Evolutionary conservation across 805 yeast genomes (phyloP).

Genomic region (Yarrowia sp.): DNA sequence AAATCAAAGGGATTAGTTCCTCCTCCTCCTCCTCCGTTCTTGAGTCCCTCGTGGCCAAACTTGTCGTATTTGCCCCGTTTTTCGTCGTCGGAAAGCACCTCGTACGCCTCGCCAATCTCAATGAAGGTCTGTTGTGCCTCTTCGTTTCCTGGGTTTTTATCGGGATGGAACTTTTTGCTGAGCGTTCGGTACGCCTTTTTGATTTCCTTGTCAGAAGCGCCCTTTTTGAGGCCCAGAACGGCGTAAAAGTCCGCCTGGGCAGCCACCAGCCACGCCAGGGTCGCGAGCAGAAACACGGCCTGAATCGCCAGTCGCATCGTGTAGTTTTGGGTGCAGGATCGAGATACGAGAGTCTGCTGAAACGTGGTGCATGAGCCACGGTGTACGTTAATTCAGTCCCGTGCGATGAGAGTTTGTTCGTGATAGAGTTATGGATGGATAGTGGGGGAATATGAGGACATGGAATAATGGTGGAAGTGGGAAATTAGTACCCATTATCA

Average conservation of each 20-base stretch:
- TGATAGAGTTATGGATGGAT: neutral
- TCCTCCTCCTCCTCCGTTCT: slow-evolving; percentile 41
- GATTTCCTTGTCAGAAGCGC: slow-evolving; percentile 76
- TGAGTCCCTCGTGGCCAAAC: slow-evolving; percentile 74
- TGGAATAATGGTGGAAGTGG: too few species aligned
- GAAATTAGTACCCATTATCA: too few species aligned
- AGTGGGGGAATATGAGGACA: too few species aligned
- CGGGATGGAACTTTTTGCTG: slow-evolving; percentile 89
- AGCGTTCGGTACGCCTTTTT: slow-evolving; percentile 79
- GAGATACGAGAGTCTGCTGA: neutral
- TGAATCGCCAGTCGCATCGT: slow-evolving; percentile 21
- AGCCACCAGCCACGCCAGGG: slow-evolving; percentile 35
- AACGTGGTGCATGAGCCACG: slow-evolving; percentile 3
- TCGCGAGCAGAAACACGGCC: slow-evolving; percentile 14
- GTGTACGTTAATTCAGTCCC: slow-evolving; percentile 1
- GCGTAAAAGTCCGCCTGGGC: slow-evolving; percentile 38
- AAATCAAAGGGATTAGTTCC: slow-evolving; percentile 49
- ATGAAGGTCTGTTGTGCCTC: slow-evolving; percentile 83
- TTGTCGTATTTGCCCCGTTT: slow-evolving; percentile 86
- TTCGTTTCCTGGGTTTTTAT: slow-evolving; percentile 76
- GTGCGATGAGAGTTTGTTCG: neutral
- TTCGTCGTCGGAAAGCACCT: slow-evolving; percentile 75
- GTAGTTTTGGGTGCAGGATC: neutral
- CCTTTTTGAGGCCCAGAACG: slow-evolving; percentile 64
- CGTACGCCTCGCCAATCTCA: slow-evolving; percentile 92